Base-by-base conservation (phyloP, 208 protist species). In the Phytomonas francai region DNA sequence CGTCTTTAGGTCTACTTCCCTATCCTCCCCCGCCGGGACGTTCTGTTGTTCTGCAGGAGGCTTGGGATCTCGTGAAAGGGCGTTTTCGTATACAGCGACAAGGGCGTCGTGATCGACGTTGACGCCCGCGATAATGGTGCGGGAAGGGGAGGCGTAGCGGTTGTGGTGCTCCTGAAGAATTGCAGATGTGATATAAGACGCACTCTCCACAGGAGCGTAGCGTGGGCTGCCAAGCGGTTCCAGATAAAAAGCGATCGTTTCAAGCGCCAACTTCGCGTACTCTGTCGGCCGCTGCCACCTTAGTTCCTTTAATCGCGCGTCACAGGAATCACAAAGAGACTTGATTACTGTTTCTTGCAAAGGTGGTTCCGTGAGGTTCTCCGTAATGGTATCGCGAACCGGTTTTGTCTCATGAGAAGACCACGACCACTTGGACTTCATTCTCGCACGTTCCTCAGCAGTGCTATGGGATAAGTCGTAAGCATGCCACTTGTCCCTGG, bases 21-120 rank as follows among this genome's bases (percentile, higher is more conserved):
- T 31, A 30, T 63, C 58, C 33, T 67, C 59, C 19, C 45, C 19
- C 36, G 12, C 31, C 12, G 22, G 59, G 3, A 14, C 7, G 58
- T 32, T 62, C 12, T 33, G 62, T 49, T 70, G 70, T 30, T 77
- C 65, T 12, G 76, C 68, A 56, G 33, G 54, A 29, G 77, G 77
- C 5, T 78, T 74, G 34, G 77, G 70, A 75, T 93, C 84, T 71
- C 92, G 88, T 32, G 83, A 84, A 19, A 87, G 84, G 27, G 80
- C 81, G 77, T 92, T 93, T 73, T 96, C 91, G 73, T 93, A 96
- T 74, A 87, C 81, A n/a, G 84, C 84, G 33, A 92, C 77, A 8
- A 96, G 86, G 19, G 85, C 88, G 67, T 66, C 76, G 77, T 96
- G 90, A 7, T 91, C 79, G 59, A 96, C 86, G 73, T 96, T 96